Conservation (phyloP, 2,329 filamentous ascomycete genomes). For the Pyrenochaeta sp. region DNA sequence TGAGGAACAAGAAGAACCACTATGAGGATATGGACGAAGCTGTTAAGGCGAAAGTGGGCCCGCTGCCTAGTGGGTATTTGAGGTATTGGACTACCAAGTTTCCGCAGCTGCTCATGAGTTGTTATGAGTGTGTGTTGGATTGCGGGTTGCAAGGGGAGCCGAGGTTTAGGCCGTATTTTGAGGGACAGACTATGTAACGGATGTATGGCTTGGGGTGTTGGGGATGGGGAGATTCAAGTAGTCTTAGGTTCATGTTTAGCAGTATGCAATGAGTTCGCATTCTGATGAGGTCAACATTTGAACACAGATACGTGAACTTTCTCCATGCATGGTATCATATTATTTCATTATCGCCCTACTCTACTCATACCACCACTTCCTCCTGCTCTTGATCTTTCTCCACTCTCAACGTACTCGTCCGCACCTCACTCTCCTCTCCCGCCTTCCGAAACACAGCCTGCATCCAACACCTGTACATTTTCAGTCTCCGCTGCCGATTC, state of each 20-base stretch:
- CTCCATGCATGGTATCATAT: too few species aligned
- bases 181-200: slow-evolving; percentile 27
- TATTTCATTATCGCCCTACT: too few species aligned
- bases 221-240: not conserved
- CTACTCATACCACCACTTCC: slow-evolving; percentile 6
- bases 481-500: slow-evolving; percentile 87
- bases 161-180: slow-evolving; percentile 77
- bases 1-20: slow-evolving; percentile 97
- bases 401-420: slow-evolving; percentile 45
- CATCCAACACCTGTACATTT: slow-evolving; percentile 99
- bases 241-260: not conserved
- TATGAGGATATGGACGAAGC: slow-evolving; percentile 93
- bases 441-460: slow-evolving; percentile 80
- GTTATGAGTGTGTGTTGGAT: slow-evolving; percentile 77
- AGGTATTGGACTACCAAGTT: slow-evolving; percentile 84
- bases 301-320: too few species aligned
- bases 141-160: slow-evolving; percentile 70
- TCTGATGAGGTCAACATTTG: not conserved
- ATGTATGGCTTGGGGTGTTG: not conserved
- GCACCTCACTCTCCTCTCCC: slow-evolving; percentile 39
- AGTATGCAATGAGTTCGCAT: not conserved
- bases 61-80: slow-evolving; percentile 81
- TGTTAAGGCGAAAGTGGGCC: slow-evolving; percentile 76
- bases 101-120: slow-evolving; percentile 78
- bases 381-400: slow-evolving; percentile 21